A percentile compares a stretch with the other conserved stretches of the same genome.
Conservation (phyloP, 208 protist genomes). For the Acanthamoeba healyi region DNA sequence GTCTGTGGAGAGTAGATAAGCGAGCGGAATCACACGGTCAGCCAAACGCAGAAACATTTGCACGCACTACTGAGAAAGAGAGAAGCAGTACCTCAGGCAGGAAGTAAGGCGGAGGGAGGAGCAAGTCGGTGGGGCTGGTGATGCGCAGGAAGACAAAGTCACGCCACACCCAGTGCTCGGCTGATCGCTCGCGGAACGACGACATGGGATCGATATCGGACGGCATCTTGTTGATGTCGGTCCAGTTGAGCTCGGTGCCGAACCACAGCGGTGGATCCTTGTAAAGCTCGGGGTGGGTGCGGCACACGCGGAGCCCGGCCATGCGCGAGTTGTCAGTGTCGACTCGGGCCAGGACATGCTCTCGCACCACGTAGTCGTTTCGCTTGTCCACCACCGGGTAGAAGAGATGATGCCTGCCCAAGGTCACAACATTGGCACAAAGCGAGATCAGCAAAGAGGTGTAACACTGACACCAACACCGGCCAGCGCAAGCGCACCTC, state of each 20-base stretch:
- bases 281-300: slow-evolving; percentile 62
- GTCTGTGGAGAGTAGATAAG: neutral
- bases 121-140: neutral
- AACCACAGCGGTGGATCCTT: slow-evolving; percentile 70
- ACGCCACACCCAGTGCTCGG: slow-evolving; percentile 59
- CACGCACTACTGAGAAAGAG: neutral
- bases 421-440: neutral
- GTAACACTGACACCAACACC: neutral
- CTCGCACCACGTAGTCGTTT: slow-evolving; percentile 9
- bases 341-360: slow-evolving; percentile 27
- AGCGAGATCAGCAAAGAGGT: neutral
- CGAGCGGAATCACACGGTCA: neutral
- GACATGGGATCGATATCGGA: slow-evolving; percentile 72
- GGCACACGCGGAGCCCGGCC: slow-evolving; percentile 44
- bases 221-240: slow-evolving; percentile 73
- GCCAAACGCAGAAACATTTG: neutral
- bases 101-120: slow-evolving; percentile 32
- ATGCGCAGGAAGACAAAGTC: slow-evolving; percentile 55
- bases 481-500: neutral
- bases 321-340: slow-evolving; percentile 2
- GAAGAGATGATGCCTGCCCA: slow-evolving; percentile 38
- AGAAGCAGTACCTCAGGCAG: slow-evolving; percentile 2
- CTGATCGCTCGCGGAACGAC: slow-evolving; percentile 16
- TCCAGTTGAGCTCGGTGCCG: slow-evolving; percentile 61
- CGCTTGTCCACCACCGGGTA: neutral